phyloP scores from a whole-genome alignment of 2,329 filamentous ascomycete genomes.

The Ploettnerulaceae sp. region DNA sequence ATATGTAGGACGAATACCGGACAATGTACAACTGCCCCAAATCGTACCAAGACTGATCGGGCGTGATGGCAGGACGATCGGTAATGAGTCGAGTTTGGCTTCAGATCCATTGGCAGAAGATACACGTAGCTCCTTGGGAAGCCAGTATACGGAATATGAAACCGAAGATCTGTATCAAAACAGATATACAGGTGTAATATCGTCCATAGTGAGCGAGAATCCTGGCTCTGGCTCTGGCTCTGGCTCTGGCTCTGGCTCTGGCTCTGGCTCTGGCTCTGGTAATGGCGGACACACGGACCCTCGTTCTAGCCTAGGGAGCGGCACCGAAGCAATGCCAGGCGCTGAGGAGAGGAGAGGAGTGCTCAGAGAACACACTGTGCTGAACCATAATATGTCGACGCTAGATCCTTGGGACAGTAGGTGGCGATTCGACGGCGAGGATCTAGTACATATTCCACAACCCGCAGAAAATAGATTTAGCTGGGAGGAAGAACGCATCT shows the following conservation, averaged over 20 bases:
- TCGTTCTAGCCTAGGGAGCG: slow-evolving; percentile 2
- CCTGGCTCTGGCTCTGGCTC: background rate
- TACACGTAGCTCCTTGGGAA: slow-evolving; percentile 43
- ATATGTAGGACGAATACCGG: slow-evolving; percentile 51
- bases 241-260: background rate
- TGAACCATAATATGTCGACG: background rate
- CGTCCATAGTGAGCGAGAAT: slow-evolving; percentile 5
- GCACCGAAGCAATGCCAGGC: background rate
- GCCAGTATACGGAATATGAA: slow-evolving; percentile 54
- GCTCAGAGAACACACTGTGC: background rate
- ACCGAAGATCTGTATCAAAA: slow-evolving; percentile 31
- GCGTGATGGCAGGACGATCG: slow-evolving; percentile 28
- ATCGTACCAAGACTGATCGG: slow-evolving; percentile 30
- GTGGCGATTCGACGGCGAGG: slow-evolving; percentile 23
- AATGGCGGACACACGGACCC: background rate
- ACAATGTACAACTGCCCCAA: slow-evolving; percentile 40
- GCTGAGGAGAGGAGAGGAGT: slow-evolving; percentile 6
- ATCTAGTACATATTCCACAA: slow-evolving; percentile 28
- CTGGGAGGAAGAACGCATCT: slow-evolving; percentile 27
- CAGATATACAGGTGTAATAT: slow-evolving; percentile 8
- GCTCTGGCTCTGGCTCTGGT: background rate
- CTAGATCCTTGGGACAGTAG: slow-evolving; percentile 19
- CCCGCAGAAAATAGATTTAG: slow-evolving; percentile 25
- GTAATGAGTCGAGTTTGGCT: slow-evolving; percentile 8
- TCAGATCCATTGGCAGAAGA: slow-evolving; percentile 9